phyloP scores from a whole-genome alignment of 179 eudicot species.

The Nepenthes alata region DNA sequence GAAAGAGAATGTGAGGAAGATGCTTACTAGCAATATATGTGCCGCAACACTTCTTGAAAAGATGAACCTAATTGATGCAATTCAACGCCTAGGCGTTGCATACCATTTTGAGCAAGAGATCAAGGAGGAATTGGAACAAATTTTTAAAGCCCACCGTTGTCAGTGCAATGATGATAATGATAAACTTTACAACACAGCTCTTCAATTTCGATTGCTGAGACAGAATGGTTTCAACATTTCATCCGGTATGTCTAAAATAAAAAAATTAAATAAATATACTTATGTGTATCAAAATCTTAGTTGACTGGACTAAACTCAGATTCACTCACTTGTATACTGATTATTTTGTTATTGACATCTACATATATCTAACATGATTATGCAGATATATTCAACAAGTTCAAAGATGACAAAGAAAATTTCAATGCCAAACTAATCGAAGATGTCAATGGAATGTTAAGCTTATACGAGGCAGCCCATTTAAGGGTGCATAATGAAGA shows the following conservation, averaged over 20 bases:
- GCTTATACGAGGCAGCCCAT: conserved; percentile 7
- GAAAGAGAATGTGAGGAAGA: background rate
- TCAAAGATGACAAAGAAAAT: conserved; percentile 3
- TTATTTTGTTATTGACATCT: background rate
- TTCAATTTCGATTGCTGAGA: conserved; percentile 6
- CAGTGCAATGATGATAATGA: background rate
- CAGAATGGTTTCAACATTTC: background rate
- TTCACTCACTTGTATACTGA: too few species aligned
- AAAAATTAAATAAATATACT: background rate
- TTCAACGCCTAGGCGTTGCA: conserved; percentile 6
- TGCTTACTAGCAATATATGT: background rate
- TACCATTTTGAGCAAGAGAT: conserved; percentile 7
- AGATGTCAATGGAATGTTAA: conserved; percentile 1
- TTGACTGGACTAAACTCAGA: too few species aligned
- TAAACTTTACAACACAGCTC: background rate
- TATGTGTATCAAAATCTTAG: too few species aligned
- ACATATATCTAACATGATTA: background rate
- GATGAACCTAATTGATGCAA: conserved; percentile 1
- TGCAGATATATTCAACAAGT: conserved; percentile 4
- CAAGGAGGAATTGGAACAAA: background rate
- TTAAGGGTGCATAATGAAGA: background rate
- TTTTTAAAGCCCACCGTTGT: background rate
- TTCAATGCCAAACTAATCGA: background rate
- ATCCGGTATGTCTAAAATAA: conserved; percentile 1
- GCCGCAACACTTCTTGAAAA: background rate